phyloP scores from a whole-genome alignment of 2,329 filamentous ascomycete genomes.

The Cordyceps farinosa region DNA sequence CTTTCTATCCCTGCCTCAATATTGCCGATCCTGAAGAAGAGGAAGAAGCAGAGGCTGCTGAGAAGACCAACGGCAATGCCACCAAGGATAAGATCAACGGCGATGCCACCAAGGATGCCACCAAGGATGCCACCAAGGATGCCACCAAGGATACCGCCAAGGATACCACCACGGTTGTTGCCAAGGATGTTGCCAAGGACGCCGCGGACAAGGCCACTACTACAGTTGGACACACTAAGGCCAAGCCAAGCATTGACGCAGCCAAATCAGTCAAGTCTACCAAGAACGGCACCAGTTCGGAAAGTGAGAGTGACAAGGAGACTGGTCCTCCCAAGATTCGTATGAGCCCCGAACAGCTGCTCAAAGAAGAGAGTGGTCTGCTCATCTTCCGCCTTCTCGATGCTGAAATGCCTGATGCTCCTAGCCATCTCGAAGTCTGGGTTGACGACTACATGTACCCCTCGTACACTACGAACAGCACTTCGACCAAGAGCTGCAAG shows the following conservation, averaged over 20 bases:
- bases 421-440: slow-evolving; percentile 78
- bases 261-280: slow-evolving; percentile 8
- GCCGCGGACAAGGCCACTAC: slow-evolving; percentile 28
- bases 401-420: slow-evolving; percentile 71
- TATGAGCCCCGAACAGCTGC: slow-evolving; percentile 74
- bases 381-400: slow-evolving; percentile 94
- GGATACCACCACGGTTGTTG: slow-evolving; percentile 23
- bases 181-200: slow-evolving; percentile 19
- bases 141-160: slow-evolving; percentile 17
- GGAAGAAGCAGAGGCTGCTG: slow-evolving; percentile 47
- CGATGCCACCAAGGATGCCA: slow-evolving; percentile 46
- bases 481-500: slow-evolving; percentile 63
- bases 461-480: slow-evolving; percentile 76
- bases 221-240: slow-evolving; percentile 38
- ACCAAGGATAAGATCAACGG: slow-evolving; percentile 19
- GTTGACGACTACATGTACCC: slow-evolving; percentile 96
- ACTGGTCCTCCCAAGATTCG: slow-evolving; percentile 68
- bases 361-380: slow-evolving; percentile 84
- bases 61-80: slow-evolving; percentile 7
- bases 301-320: slow-evolving; percentile 37
- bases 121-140: slow-evolving; percentile 32
- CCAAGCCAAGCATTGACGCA: slow-evolving; percentile 36
- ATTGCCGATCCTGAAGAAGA: slow-evolving; percentile 88
- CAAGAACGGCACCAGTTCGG: slow-evolving; percentile 34
- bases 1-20: slow-evolving; percentile 88